Percentiles rank a stretch among this genome's conserved stretches.
Conservation (phyloP, 2,329 filamentous ascomycete species). For the Pyrenophora graminea region DNA sequence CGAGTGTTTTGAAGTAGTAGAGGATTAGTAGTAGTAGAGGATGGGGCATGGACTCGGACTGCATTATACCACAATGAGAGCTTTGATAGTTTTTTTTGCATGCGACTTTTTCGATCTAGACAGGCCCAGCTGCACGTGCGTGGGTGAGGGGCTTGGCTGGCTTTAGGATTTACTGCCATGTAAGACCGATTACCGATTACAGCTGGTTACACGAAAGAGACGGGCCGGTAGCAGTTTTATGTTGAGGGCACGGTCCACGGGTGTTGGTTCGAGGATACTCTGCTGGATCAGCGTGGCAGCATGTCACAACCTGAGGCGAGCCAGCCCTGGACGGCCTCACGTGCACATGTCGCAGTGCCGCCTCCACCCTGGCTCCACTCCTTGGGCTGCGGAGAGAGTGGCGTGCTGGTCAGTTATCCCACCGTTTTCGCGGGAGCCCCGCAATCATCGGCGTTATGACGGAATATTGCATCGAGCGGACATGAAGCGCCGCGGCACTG, state of each 20-base stretch:
- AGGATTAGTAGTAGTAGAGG: background rate
- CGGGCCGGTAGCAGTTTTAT: background rate
- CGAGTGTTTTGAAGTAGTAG: slow-evolving; percentile 1
- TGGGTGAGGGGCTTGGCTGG: background rate
- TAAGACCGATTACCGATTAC: background rate
- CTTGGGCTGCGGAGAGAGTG: slow-evolving; percentile 14
- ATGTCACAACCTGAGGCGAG: slow-evolving; percentile 1
- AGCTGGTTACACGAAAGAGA: background rate
- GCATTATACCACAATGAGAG: background rate
- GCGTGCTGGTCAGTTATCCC: slow-evolving; percentile 16
- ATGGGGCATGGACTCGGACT: background rate
- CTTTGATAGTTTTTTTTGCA: background rate
- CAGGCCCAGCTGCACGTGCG: no score
- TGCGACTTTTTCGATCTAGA: no score
- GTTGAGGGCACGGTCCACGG: background rate
- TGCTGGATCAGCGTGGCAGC: slow-evolving; percentile 6
- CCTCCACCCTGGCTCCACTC: slow-evolving; percentile 18
- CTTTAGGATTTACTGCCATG: background rate
- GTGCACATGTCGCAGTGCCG: slow-evolving; percentile 6
- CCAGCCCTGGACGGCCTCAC: slow-evolving; percentile 6
- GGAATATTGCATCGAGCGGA: slow-evolving; percentile 17
- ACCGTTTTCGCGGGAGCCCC: slow-evolving; percentile 21
- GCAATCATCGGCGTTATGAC: slow-evolving; percentile 23
- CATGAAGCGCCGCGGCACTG: slow-evolving; percentile 14
- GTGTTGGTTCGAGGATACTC: slow-evolving; percentile 5